phyloP scores from a whole-genome alignment of 2,329 filamentous ascomycete genomes.

The Ceratocystis lukuohia region DNA sequence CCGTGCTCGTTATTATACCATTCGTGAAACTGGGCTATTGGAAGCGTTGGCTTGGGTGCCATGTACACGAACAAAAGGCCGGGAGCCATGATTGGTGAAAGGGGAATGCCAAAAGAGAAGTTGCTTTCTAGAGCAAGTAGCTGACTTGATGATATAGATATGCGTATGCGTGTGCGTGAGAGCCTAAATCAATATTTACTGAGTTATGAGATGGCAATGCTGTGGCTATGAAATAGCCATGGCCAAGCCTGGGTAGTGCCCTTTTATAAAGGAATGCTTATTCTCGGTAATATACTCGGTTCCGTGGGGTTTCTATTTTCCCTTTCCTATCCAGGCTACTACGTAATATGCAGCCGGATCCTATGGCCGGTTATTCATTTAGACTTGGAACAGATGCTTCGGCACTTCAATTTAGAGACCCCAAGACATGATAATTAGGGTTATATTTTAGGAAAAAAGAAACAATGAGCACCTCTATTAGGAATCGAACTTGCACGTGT shows the following conservation, averaged over 20 bases:
- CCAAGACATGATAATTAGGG: neutral
- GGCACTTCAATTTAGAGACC: neutral
- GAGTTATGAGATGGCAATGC: neutral
- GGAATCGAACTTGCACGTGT: constrained; percentile 12
- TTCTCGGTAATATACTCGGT: constrained; percentile 4
- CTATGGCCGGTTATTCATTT: neutral
- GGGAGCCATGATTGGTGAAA: constrained; percentile 26
- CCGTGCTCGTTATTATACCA: constrained; percentile 95
- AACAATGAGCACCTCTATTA: neutral
- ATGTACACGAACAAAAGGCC: constrained; percentile 79
- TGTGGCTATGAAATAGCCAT: neutral
- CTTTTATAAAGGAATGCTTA: neutral
- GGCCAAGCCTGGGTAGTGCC: neutral
- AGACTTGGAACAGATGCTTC: neutral
- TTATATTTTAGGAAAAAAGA: neutral
- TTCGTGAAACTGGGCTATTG: constrained; percentile 64
- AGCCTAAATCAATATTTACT: neutral
- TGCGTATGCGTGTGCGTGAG: neutral
- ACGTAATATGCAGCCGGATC: neutral
- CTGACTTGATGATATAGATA: no score
- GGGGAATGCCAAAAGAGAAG: neutral
- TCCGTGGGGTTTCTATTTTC: constrained; percentile 6
- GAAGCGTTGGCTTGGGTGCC: constrained; percentile 56
- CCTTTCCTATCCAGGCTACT: neutral
- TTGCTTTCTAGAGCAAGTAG: neutral